phyloP scores from a whole-genome alignment of 257 asterid species.

The Echites panduratus region DNA sequence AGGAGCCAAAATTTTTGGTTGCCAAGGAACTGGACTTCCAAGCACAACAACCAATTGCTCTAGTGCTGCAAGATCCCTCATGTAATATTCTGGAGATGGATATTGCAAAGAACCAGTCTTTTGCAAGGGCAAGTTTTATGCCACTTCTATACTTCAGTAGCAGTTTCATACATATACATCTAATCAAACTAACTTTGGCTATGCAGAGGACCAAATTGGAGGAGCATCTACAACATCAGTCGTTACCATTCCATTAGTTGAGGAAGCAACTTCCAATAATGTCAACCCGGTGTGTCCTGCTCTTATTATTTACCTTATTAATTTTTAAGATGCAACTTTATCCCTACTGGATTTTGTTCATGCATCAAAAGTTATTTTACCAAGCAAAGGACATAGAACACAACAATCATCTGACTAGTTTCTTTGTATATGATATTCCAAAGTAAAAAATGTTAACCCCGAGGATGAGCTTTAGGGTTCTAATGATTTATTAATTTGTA shows the following conservation, averaged over 20 bases:
- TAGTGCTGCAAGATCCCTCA: slow-evolving; percentile 26
- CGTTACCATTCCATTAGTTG: slow-evolving; percentile 23
- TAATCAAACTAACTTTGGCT: slow-evolving; percentile 17
- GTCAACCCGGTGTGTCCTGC: slow-evolving; percentile 11
- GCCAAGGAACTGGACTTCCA: slow-evolving; percentile 17
- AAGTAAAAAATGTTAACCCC: no score
- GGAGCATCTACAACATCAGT: slow-evolving; percentile 24
- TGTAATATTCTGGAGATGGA: slow-evolving; percentile 23
- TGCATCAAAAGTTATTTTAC: background rate
- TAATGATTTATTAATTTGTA: no score
- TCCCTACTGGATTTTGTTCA: background rate
- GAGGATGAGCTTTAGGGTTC: no score
- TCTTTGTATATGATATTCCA: no score
- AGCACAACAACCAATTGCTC: slow-evolving; percentile 21
- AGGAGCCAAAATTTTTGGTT: slow-evolving; percentile 23
- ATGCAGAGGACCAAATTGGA: slow-evolving; percentile 33
- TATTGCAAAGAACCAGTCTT: slow-evolving; percentile 17
- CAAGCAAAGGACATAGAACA: background rate
- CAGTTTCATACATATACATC: slow-evolving; percentile 6
- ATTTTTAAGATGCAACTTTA: background rate
- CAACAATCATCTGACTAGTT: no score
- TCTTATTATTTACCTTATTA: slow-evolving; percentile 1
- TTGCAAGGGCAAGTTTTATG: slow-evolving; percentile 32
- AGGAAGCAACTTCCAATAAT: slow-evolving; percentile 30
- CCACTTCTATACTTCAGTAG: slow-evolving; percentile 11